A percentile compares a stretch with the other conserved stretches of the same genome.
phyloP scores from a whole-genome alignment of 139 green algal genomes.

The Astrephomene gubernaculifera region DNA sequence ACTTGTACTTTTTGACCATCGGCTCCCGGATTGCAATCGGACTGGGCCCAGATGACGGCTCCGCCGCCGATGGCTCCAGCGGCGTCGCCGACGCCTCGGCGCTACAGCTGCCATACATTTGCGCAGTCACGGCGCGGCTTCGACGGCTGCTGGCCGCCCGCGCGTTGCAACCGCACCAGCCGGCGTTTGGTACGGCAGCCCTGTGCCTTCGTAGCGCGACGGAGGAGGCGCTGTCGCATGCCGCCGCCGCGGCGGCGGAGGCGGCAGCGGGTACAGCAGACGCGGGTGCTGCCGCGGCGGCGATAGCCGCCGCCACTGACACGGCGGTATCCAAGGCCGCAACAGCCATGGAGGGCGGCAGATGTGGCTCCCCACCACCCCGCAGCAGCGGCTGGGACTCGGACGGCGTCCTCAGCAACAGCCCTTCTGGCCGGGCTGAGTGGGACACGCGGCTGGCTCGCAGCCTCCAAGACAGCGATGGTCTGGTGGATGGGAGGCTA shows the following conservation, averaged over 20 bases:
- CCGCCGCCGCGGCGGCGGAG: background rate
- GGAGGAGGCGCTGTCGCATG: slow-evolving; percentile 24
- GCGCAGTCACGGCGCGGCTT: background rate
- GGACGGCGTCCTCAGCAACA: background rate
- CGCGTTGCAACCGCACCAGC: slow-evolving; percentile 12
- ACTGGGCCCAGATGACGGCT: background rate
- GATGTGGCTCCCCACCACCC: too few species aligned
- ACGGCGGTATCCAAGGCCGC: background rate
- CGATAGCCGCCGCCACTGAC: background rate
- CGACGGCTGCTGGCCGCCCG: slow-evolving; percentile 15
- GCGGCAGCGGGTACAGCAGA: too few species aligned
- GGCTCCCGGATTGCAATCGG: background rate
- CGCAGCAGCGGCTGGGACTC: too few species aligned
- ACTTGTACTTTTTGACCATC: slow-evolving; percentile 39
- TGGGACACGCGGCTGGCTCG: background rate
- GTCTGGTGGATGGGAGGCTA: slow-evolving; percentile 55
- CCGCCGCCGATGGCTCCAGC: background rate
- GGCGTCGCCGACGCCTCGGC: background rate
- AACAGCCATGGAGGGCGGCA: too few species aligned
- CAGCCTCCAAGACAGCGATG: slow-evolving; percentile 37
- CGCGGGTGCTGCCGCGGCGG: background rate
- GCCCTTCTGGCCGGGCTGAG: background rate
- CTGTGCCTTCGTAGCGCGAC: slow-evolving; percentile 35
- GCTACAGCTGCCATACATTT: background rate
- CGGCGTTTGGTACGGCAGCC: slow-evolving; percentile 2